Evolutionary conservation across 176 grass and related monocot genomes (phyloP).

Genomic region (Elaeis guineensis): DNA sequence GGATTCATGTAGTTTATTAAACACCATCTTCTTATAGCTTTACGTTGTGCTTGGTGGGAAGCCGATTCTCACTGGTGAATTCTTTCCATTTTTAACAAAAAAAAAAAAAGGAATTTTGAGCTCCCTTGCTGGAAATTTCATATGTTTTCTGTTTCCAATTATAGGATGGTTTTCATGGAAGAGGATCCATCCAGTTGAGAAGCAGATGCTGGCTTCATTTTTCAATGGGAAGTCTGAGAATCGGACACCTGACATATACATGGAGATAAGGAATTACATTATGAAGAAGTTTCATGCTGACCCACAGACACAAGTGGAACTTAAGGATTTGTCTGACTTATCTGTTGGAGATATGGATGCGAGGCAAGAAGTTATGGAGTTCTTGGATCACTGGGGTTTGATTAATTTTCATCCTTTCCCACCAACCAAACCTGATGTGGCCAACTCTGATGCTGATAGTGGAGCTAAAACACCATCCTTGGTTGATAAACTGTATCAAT

Average conservation of each 20-base stretch:
- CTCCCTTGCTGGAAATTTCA: background rate
- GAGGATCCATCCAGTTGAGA: constrained; percentile 69
- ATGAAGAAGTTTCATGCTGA: constrained; percentile 85
- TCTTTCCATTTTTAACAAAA: background rate
- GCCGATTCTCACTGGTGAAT: no score
- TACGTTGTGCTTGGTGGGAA: no score
- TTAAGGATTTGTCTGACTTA: constrained; percentile 71
- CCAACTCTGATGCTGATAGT: constrained; percentile 35
- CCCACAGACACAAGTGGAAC: constrained; percentile 62
- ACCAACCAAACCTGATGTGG: constrained; percentile 30
- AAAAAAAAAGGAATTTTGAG: background rate
- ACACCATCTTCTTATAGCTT: background rate
- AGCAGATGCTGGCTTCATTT: constrained; percentile 78
- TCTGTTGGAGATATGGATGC: constrained; percentile 55
- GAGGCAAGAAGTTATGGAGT: constrained; percentile 69
- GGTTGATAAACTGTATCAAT: constrained; percentile 69
- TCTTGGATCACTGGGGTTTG: constrained; percentile 93
- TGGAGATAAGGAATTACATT: constrained; percentile 82
- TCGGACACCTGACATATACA: constrained; percentile 67
- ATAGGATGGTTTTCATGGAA: constrained; percentile 99
- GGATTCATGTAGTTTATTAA: no score
- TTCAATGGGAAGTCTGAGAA: constrained; percentile 89
- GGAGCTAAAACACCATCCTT: constrained; percentile 24
- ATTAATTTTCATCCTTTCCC: constrained; percentile 97
- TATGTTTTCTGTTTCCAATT: background rate